A percentile compares a stretch with the other conserved stretches of the same genome.
phyloP scores from a whole-genome alignment of 2,329 filamentous ascomycete species.

The Pestalotiopsis sp. region DNA sequence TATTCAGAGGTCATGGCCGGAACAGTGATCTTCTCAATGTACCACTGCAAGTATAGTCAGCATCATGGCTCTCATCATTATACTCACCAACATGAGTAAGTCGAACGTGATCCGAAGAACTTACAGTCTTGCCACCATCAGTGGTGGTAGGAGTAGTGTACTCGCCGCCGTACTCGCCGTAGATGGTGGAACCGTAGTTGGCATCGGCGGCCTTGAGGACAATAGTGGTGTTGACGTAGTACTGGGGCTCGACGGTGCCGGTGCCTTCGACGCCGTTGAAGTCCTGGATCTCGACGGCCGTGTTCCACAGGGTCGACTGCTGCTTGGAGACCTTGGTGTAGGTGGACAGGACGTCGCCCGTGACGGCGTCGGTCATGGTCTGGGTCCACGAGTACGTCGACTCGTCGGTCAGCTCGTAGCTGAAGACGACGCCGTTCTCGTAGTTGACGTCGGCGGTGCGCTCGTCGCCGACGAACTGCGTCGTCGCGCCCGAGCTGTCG shows the following conservation, averaged over 20 bases:
- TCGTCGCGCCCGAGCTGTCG: constrained; percentile 3
- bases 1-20: constrained; percentile 5
- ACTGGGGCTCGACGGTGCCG: constrained; percentile 7
- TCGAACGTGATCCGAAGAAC: not conserved
- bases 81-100: not conserved
- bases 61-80: not conserved
- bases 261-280: constrained; percentile 4
- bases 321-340: constrained; percentile 12
- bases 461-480: constrained; percentile 7
- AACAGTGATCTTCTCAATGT: constrained; percentile 8
- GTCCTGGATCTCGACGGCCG: constrained; percentile 8
- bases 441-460: constrained; percentile 11
- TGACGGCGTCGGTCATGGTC: constrained; percentile 12
- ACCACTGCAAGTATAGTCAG: constrained; percentile 3
- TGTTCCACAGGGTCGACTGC: constrained; percentile 4
- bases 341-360: constrained; percentile 8
- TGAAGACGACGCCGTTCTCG: constrained; percentile 11
- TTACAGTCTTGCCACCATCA: constrained; percentile 9
- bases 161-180: constrained; percentile 1
- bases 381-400: constrained; percentile 8
- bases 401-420: constrained; percentile 8
- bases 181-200: not conserved
- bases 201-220: constrained; percentile 4
- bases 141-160: not conserved
- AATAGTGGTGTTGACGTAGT: constrained; percentile 12